Base-by-base conservation (phyloP, 352 stramenopile genomes). In the Thalassiosira sp. region DNA sequence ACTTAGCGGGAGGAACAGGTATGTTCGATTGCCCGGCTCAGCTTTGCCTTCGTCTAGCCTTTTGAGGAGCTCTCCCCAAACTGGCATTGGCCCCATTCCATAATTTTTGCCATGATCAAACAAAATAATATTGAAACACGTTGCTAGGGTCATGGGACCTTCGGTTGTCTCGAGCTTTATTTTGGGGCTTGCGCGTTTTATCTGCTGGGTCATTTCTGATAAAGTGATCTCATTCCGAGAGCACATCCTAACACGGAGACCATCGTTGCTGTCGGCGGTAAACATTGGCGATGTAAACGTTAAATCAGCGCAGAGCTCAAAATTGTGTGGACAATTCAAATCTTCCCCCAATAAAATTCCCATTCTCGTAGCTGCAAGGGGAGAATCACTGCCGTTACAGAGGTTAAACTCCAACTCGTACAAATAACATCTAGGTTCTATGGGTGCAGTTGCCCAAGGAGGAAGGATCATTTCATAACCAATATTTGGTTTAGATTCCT, bases 121-220 rank as follows among this genome's bases (percentile, higher is more conserved):
- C 43, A 81, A 15, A 57, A 81, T 53, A 0, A 20, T 35, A 61
- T 81, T 81, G 63, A 81, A 81, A 25, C 56, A 81, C 66, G 66
- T 66, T 15, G 61, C 48, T 2, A 81, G 54, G n/a, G 18, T 48
- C 0, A 76, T 10, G 5, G 63, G 57, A 57, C 67, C 43, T 67
- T 53, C 49, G 16, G 28, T 43, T 28, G 42, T 0, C 16, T 64
- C 37, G 1, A 71, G 13, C 27, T 48, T 57, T 16, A 60, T 54
- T 53, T 5, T 33, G 1, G 37, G 35, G 10, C 11, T 73, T 3
- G 28, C 48, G 3, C 0, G 40, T 45, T 78, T 54, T 42, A 63
- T 49, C 42, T 65, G 33, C 57, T 66, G 45, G 1, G 37, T 56
- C 43, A 74, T 73, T 37, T 79, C 61, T 22, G 57, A 54, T 16